These are phyloP conservation scores for Trypanosoma lewisi DNA, from an alignment of 208 protist species.

Conservation along the genomic window DNA sequence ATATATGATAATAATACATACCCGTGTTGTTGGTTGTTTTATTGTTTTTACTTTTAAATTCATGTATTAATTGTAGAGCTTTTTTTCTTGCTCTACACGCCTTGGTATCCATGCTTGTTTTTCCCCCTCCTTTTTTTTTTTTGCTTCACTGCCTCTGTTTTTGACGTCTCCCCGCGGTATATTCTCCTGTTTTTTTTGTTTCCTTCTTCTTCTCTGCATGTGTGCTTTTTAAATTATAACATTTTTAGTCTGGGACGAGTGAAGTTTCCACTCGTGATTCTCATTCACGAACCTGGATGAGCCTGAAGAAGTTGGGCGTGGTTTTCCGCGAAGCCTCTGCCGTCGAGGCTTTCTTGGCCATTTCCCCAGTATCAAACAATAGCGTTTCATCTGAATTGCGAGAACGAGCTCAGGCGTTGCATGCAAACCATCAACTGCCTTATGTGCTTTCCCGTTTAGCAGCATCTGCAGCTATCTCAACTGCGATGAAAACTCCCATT, in stretches of 20 bases:
- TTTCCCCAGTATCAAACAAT: background rate
- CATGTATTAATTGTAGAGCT: background rate
- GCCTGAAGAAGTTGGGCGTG: background rate
- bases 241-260: too few species aligned
- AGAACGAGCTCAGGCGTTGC: slow-evolving; percentile 13
- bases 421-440: slow-evolving; percentile 41
- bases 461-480: slow-evolving; percentile 40
- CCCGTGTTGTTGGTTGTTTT: background rate
- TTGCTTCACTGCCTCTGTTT: background rate
- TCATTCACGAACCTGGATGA: too few species aligned
- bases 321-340: background rate
- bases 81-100: slow-evolving; percentile 11
- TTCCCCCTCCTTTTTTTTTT: background rate
- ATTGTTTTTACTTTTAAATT: background rate
- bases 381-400: background rate
- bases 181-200: too few species aligned
- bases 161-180: too few species aligned
- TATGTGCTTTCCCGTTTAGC: slow-evolving; percentile 63
- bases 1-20: too few species aligned
- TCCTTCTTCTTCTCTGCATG: background rate
- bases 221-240: background rate
- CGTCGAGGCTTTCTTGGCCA: slow-evolving; percentile 9
- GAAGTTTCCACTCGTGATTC: too few species aligned
- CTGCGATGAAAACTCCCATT: slow-evolving; percentile 3
- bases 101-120: background rate